phyloP scores from a whole-genome alignment of 371 early-diverging fungal genomes.

The Encephalitozoon cuniculi region DNA sequence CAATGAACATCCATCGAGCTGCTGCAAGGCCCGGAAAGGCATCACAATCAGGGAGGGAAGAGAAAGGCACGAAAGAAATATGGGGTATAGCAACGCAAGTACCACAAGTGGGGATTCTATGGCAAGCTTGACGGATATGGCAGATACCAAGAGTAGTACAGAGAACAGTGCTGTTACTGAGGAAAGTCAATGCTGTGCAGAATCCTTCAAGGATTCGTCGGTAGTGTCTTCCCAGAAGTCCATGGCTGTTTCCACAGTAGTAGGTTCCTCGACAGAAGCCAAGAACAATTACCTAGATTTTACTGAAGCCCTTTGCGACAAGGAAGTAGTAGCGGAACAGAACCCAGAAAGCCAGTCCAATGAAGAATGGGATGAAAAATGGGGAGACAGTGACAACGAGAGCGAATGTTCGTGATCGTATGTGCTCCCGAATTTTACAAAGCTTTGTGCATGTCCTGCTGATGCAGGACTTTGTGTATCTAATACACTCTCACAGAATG shows the following conservation, averaged over 20 bases:
- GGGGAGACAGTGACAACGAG: neutral
- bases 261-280: neutral
- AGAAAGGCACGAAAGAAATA: neutral
- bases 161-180: neutral
- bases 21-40: constrained; percentile 11
- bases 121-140: too few relatives aligned
- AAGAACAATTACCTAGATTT: neutral
- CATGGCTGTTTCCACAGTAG: neutral
- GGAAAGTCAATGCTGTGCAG: neutral
- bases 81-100: neutral
- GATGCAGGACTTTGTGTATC: neutral
- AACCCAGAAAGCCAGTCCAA: neutral
- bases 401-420: too few relatives aligned
- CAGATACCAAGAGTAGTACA: neutral
- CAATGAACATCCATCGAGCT: constrained; percentile 30
- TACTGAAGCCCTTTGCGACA: neutral
- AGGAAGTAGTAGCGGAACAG: neutral
- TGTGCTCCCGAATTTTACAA: too few relatives aligned
- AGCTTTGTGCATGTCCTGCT: neutral
- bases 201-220: neutral
- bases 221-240: neutral
- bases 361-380: neutral
- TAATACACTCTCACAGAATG: neutral
- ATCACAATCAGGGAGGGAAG: neutral
- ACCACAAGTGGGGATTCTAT: neutral